Base-by-base conservation (phyloP, 2,329 filamentous ascomycete genomes). In the Colletotrichum spaethianum region DNA sequence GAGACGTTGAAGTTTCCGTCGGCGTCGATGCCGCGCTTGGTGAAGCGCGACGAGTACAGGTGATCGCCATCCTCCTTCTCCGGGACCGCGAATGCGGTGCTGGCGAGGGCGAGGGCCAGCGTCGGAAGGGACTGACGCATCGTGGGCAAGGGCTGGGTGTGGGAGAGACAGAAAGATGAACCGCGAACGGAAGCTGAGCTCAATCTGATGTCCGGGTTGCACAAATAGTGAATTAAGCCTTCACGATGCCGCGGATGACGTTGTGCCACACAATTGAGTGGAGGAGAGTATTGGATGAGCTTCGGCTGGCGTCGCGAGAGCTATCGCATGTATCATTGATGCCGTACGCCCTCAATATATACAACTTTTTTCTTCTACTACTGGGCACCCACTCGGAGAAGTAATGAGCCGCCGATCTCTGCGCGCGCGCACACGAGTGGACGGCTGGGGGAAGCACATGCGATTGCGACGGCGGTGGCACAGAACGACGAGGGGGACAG, bases 1-100 rank as follows among this genome's bases (percentile, higher is more conserved):
- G 90, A 88, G 69, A 90, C 86, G 77, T 89, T 89, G 78, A 85
- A 89, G 75, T 89, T 83, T 44, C 86, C 87, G 4, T 83, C 77
- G 31, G 79, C 79, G 74, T 88, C 84, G 57, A 87, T 79, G 72
- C 83, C 86, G 42, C 88, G 86, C 81, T 88, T 89, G 50, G 78
- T 75, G 50, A 87, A 75, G 42, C 84, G 84, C 74, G 81, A 82
- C 79, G 86, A 89, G 76, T 85, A 82, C 33, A 90, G 81, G 16
- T 82, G 82, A 76, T 89, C 87, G 65, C 86, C 84, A 50, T 81
- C 81, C 33, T 74, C 62, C 28, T 74, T 77, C 60, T 67, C 68
- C 36, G 79, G 76, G n/a, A 75, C 78, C 38, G 79, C 76, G n/a
- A 78, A 74, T 3, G 75, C 75, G 52, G 82, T 63, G 26, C 78